Conservation (phyloP, 148 eudicot species). For the Polygonum maritimum region DNA sequence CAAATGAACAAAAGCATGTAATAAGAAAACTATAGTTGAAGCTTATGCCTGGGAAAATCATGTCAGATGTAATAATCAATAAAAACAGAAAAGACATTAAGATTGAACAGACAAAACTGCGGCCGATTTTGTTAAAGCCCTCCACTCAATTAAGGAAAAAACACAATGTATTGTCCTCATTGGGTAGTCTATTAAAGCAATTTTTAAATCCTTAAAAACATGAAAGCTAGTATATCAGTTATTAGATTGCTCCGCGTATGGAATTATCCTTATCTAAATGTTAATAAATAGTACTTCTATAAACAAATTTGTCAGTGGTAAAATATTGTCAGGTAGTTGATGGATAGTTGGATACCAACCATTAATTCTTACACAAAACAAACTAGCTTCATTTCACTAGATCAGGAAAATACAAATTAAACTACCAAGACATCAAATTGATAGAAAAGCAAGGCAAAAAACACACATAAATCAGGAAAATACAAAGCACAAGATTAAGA, state of each 20-base stretch:
- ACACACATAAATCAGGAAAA: not conserved
- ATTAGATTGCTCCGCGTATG: not conserved
- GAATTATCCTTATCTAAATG: not conserved
- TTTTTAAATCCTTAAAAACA: not conserved
- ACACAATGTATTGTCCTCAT: not conserved
- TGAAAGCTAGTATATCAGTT: not conserved
- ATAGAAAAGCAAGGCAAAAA: not conserved
- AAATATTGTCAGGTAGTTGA: not conserved
- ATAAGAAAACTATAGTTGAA: not conserved
- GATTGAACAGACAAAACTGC: not conserved
- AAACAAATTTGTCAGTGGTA: not conserved
- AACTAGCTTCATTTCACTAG: not conserved
- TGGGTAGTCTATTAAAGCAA: not conserved
- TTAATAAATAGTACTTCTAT: not conserved
- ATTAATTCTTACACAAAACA: not conserved
- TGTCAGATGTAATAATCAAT: not conserved
- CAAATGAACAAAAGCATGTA: slow-evolving; percentile 17
- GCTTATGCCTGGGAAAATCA: not conserved
- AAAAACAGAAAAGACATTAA: not conserved
- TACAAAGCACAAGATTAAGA: not conserved
- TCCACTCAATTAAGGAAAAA: not conserved
- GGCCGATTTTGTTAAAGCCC: not conserved
- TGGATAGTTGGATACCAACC: not conserved
- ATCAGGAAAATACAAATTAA: not conserved
- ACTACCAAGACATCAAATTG: not conserved